Conservation (phyloP, 2,329 filamentous ascomycete genomes). For the Pseudogymnoascus sp. region DNA sequence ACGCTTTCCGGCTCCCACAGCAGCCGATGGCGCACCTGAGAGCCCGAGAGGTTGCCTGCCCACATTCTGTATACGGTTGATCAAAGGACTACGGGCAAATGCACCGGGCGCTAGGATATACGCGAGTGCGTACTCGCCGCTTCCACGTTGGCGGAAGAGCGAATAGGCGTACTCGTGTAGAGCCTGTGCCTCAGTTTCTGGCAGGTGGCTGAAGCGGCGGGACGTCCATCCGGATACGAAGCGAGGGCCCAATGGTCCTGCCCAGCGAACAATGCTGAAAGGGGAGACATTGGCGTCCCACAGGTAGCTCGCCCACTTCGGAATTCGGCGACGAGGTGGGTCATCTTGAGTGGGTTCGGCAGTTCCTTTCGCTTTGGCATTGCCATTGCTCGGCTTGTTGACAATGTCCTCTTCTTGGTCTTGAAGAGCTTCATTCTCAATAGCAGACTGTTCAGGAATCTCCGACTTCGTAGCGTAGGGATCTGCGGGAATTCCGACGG, state of each 20-base stretch:
- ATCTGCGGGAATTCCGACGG: constrained; percentile 90
- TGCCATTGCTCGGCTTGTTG: constrained; percentile 34
- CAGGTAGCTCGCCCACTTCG: constrained; percentile 82
- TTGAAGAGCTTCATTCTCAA: constrained; percentile 72
- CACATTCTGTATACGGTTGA: constrained; percentile 77
- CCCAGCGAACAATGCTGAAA: constrained; percentile 81
- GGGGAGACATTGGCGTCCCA: constrained; percentile 98
- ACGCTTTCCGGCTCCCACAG: constrained; percentile 14
- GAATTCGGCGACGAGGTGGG: constrained; percentile 47
- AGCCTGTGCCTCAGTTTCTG: constrained; percentile 67
- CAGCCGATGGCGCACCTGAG: constrained; percentile 10
- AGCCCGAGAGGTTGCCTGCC: constrained; percentile 55
- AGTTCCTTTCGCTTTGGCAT: constrained; percentile 32
- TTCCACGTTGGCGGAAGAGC: constrained; percentile 85
- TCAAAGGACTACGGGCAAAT: constrained; percentile 79
- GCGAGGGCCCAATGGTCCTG: constrained; percentile 81
- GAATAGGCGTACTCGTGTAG: constrained; percentile 92
- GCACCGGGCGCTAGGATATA: constrained; percentile 92
- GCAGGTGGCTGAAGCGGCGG: constrained; percentile 83
- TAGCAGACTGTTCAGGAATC: constrained; percentile 65
- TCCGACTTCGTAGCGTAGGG: constrained; percentile 77
- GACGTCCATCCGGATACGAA: constrained; percentile 94
- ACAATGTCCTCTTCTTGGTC: constrained; percentile 50
- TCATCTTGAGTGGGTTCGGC: constrained; percentile 26
- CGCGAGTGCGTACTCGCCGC: constrained; percentile 85